Conservation (phyloP, 73 alveolate genomes). For the Paraurostyla sp. region DNA sequence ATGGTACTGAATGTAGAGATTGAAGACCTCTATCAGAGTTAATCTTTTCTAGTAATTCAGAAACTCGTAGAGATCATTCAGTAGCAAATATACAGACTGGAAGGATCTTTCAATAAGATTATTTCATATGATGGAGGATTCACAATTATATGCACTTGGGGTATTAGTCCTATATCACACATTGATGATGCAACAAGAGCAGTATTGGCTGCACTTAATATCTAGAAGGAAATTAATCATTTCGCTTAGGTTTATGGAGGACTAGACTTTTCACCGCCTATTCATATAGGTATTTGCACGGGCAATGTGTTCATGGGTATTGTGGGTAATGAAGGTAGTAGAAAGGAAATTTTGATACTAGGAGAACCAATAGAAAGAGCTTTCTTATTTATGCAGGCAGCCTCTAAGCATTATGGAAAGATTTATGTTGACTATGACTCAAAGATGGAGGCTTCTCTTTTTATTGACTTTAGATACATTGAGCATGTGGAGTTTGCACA, state of each 20-base stretch:
- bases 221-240: conserved; percentile 2
- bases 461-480: conserved; percentile 7
- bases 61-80: conserved; percentile 8
- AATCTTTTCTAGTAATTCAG: background rate
- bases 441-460: conserved; percentile 12
- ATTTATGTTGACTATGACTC: conserved; percentile 41
- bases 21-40: background rate
- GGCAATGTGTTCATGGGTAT: conserved; percentile 42
- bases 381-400: conserved; percentile 38
- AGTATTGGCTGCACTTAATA: conserved; percentile 4
- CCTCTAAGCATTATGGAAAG: conserved; percentile 40
- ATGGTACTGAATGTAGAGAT: conserved; percentile 20
- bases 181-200: conserved; percentile 54
- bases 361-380: conserved; percentile 59
- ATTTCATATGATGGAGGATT: conserved; percentile 56
- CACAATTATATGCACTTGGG: conserved; percentile 39
- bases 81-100: conserved; percentile 6
- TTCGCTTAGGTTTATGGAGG: background rate
- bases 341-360: conserved; percentile 40
- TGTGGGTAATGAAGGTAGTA: conserved; percentile 45
- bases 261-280: background rate
- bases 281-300: conserved; percentile 47
- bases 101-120: conserved; percentile 50
- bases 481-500: conserved; percentile 56
- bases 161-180: conserved; percentile 33